These are phyloP conservation scores for Silene coronaria DNA, from an alignment of 179 eudicot genomes.

Conservation along the genomic window DNA sequence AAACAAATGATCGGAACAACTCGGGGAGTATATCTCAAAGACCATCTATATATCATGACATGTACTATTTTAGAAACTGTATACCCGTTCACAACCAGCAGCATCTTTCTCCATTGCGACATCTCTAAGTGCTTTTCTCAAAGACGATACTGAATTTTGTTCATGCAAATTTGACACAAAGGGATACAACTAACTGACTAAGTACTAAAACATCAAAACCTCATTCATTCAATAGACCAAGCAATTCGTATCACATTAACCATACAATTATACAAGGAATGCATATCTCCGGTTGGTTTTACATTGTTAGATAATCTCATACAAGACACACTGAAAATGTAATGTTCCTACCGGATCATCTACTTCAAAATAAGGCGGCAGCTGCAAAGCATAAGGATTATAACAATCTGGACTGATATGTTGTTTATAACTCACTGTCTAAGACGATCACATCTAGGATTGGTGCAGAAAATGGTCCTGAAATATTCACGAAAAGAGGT, in stretches of 20 bases:
- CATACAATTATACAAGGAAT: background rate
- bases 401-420: too few relatives aligned
- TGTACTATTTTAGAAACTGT: background rate
- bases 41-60: background rate
- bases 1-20: too few relatives aligned
- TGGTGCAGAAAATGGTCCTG: too few relatives aligned
- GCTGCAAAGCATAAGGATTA: too few relatives aligned
- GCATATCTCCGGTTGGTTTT: background rate
- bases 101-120: constrained; percentile 99
- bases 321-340: background rate
- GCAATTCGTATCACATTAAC: too few relatives aligned
- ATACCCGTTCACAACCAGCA: constrained; percentile 94
- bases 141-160: constrained; percentile 67
- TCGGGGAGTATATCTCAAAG: too few relatives aligned
- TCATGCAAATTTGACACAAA: constrained; percentile 44
- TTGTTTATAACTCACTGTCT: too few relatives aligned
- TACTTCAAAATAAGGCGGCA: too few relatives aligned
- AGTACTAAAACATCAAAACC: background rate
- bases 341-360: constrained; percentile 65
- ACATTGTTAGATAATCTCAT: background rate
- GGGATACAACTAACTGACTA: too few relatives aligned
- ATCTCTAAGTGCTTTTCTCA: constrained; percentile 86
- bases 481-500: too few relatives aligned
- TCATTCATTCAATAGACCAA: background rate
- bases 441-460: too few relatives aligned